Evolutionary conservation across 2,329 filamentous ascomycete species (phyloP).

Genomic region (Colletotrichum godetiae): DNA sequence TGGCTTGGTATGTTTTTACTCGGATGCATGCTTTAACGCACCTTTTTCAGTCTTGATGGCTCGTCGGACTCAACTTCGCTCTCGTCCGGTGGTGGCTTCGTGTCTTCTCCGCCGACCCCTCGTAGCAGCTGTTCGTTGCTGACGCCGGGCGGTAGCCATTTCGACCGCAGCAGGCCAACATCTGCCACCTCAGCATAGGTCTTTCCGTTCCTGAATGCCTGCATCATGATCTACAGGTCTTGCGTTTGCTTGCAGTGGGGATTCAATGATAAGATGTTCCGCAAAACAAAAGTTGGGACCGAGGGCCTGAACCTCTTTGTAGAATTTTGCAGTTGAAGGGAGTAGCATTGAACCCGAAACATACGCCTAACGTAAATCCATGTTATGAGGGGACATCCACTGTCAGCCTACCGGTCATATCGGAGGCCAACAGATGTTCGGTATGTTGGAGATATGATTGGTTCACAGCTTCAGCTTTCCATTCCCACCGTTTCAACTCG

Average conservation of each 20-base stretch:
- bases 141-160: background rate
- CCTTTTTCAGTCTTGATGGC: background rate
- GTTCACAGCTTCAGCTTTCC: background rate
- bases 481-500: background rate
- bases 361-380: background rate
- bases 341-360: background rate
- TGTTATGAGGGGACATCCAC: background rate
- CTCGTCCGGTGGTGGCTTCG: background rate
- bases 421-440: background rate
- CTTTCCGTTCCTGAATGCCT: background rate
- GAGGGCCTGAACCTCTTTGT: background rate
- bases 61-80: background rate
- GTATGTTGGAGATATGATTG: background rate
- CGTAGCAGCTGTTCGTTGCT: background rate
- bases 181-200: background rate
- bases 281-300: background rate
- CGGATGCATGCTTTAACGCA: accelerated
- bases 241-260: background rate
- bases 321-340: background rate
- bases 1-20: accelerated
- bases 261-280: background rate
- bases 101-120: background rate
- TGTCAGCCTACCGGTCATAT: background rate
- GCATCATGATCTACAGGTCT: background rate
- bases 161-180: background rate